Base-by-base conservation (phyloP, 2,329 filamentous ascomycete species). In the Lasiodiplodia citricola region DNA sequence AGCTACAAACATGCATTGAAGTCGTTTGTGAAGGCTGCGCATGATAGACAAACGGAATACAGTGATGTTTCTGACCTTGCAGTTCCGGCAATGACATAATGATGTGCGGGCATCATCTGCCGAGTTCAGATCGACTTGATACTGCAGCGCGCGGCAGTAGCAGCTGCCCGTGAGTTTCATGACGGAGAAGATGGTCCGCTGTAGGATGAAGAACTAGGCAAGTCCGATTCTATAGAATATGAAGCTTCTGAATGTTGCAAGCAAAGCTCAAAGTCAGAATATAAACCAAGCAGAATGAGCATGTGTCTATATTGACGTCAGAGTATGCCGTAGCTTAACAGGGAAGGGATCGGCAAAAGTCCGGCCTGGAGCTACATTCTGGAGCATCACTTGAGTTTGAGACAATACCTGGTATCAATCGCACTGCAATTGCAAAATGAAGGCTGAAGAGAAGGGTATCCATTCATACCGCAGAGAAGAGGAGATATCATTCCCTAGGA, bases 41-140 rank as follows among this genome's bases (percentile, higher is more conserved):
- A 23, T 25, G 35, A 35, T 7, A 16, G 4, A 63, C 28, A 6
- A 13, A 10, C 11, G 18, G 6, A 4, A 3, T 5, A 11, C 5
- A 13, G 56, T 13, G 3, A 35, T 28, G 14, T 16, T 8, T n/a
- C 38, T 37, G 70, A 83, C 82, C 74, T 85, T 87, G 78, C 85
- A 87, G 72, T 83, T 85, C 21, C 74, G 70, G 72, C 85, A 87
- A 73, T 87, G 85, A 71, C 85, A 87, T 18, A 87, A 72, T 11
- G 81, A 84, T 1, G 85, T 86, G 25, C 84, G 77, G 2, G 85
- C 85, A 28, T 87, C 80, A 8, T 83, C 80, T 5, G 80, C 77
- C 8, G 82, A 81, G 2, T 74, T 70, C 1, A 87, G 78, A 0
- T 77, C 75, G 57, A 87, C 76, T 18, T 79, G 76, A 70, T 87